These are phyloP conservation scores for Beauveria pseudobassiana DNA, from an alignment of 2,329 filamentous ascomycete genomes.

Conservation along the genomic window DNA sequence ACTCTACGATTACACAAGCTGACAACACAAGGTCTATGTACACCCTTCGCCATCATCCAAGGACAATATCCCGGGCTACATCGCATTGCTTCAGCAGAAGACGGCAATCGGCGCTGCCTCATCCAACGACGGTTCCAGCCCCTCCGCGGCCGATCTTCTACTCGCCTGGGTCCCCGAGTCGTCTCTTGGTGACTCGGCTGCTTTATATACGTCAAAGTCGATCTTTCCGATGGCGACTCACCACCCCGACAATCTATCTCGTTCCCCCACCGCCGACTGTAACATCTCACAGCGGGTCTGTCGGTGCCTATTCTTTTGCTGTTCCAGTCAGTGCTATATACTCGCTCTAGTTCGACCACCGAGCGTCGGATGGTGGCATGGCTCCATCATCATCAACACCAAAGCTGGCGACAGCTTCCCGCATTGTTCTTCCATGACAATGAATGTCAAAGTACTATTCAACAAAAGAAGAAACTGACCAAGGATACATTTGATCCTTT, in stretches of 20 bases:
- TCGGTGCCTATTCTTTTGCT: constrained; percentile 83
- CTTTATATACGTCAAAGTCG: constrained; percentile 94
- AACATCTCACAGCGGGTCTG: constrained; percentile 61
- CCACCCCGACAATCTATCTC: constrained; percentile 79
- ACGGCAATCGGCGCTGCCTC: constrained; percentile 32
- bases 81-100: constrained; percentile 90
- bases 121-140: constrained; percentile 29
- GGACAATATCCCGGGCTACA: constrained; percentile 92
- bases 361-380: constrained; percentile 97
- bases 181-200: constrained; percentile 74
- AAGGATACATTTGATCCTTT: constrained; percentile 87
- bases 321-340: constrained; percentile 87
- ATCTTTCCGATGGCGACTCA: constrained; percentile 72
- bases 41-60: constrained; percentile 88
- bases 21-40: constrained; percentile 68
- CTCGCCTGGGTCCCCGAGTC: constrained; percentile 92
- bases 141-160: constrained; percentile 64
- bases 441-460: constrained; percentile 90
- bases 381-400: constrained; percentile 88
- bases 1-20: constrained; percentile 10
- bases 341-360: constrained; percentile 85
- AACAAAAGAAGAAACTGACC: constrained; percentile 82
- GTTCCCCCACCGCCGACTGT: constrained; percentile 87
- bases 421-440: constrained; percentile 96
- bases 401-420: constrained; percentile 83